These are phyloP conservation scores for Globisporangium recalcitrans DNA, from an alignment of 352 stramenopile genomes.

Conservation along the genomic window DNA sequence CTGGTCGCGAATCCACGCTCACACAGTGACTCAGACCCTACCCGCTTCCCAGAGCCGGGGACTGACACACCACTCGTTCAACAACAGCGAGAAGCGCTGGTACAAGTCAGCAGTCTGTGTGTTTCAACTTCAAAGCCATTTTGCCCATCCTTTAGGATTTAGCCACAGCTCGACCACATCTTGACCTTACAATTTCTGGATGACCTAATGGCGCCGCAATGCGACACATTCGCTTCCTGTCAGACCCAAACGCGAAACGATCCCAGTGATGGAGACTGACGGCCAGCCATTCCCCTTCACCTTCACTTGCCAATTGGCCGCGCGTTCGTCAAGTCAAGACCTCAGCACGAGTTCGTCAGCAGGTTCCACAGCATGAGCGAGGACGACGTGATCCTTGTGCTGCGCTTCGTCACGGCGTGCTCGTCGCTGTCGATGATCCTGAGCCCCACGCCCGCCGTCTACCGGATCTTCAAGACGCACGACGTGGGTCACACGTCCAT, in stretches of 20 bases:
- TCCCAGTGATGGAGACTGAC: background rate
- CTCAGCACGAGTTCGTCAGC: background rate
- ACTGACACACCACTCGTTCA: too few relatives aligned
- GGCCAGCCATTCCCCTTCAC: background rate
- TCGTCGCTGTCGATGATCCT: conserved; percentile 30
- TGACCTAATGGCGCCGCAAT: background rate
- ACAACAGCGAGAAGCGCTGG: too few relatives aligned
- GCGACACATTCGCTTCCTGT: background rate
- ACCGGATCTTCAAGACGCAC: conserved; percentile 27
- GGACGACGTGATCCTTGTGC: conserved; percentile 3
- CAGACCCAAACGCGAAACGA: background rate
- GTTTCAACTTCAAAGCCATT: too few relatives aligned
- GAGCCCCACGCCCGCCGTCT: conserved; percentile 37
- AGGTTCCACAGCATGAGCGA: conserved; percentile 2
- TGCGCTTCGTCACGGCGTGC: conserved; percentile 21
- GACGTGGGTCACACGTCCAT: conserved; percentile 39
- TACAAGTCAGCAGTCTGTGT: too few relatives aligned
- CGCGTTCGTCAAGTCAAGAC: background rate
- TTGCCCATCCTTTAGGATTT: too few relatives aligned
- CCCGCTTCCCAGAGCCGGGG: too few relatives aligned
- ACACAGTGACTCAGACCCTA: too few relatives aligned
- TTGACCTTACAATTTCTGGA: too few relatives aligned
- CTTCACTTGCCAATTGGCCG: background rate
- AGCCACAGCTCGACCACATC: too few relatives aligned
- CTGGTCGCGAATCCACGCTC: too few relatives aligned